Base-by-base conservation (phyloP, 1,284 basidiomycete genomes). In the Boletus semigastroideus region DNA sequence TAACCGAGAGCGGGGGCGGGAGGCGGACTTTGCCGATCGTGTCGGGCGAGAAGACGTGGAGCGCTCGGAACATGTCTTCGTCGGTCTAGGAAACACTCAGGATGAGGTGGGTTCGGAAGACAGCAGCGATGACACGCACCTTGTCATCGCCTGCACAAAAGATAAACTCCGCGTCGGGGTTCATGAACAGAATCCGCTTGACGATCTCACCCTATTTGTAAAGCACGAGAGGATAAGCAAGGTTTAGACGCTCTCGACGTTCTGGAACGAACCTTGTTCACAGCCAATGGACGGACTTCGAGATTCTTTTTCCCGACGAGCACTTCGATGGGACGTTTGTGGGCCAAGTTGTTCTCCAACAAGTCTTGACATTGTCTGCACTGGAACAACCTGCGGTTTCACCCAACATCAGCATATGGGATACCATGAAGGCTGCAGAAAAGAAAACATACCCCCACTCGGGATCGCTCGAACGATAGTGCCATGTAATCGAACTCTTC, bases 141-240 rank as follows among this genome's bases (percentile, higher is more conserved):
- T 98, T 98, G 78, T 98, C 96, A 67, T 98, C 96, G 47, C 96
- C 96, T 0, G 93, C 95, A 69, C 96, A 98, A 74, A 98, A 95
- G 65, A 98, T 82, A 68, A 98, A 96, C 69, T 97, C 92, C 43
- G 91, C 87, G 58, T 97, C 93, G 2, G 94, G 88, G 75, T 98
- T 88, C 67, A 87, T 77, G 79, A 95, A 98, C 54, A 98, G 69
- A 52, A 98, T 86, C 42, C 94, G 79, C 76, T 94, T 94, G 61
- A 98, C 94, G 64, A 98, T 98, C 76, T 98, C 96, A 52, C 96
- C 96, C 82, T 80, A 46, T 42, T 36, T 45, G 37, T 7, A 28
- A 37, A 20, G 25, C 3, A 5, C n/a, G 36, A 37, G 16, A n/a
- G 16, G 16, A 13, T 27, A 10, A 48, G 36, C 4, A 40, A 12